These are phyloP conservation scores for Beauveria sp. DNA, from an alignment of 2,329 filamentous ascomycete species.

Conservation along the genomic window DNA sequence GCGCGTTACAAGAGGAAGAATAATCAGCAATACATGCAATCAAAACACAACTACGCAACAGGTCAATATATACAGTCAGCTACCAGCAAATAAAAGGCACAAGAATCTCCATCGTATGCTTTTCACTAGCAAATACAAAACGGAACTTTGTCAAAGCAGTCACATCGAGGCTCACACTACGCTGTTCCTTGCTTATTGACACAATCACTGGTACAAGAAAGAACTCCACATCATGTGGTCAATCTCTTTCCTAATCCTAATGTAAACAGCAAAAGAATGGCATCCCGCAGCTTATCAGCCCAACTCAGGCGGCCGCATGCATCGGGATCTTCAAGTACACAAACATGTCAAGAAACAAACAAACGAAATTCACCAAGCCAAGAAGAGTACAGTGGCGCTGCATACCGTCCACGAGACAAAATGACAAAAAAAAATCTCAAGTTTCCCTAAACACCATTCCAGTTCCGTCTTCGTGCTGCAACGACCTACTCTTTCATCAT, in stretches of 20 bases:
- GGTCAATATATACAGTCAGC: too few species aligned
- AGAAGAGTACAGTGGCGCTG: slow-evolving; percentile 6
- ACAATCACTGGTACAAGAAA: neutral
- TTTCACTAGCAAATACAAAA: too few species aligned
- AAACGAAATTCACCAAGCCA: neutral
- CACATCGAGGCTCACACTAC: neutral
- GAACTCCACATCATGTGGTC: neutral
- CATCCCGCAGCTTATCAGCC: neutral
- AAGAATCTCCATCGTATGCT: too few species aligned
- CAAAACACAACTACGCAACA: too few species aligned
- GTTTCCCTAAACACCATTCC: neutral
- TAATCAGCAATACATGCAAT: too few species aligned
- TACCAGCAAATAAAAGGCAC: too few species aligned
- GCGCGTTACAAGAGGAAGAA: too few species aligned
- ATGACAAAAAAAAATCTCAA: neutral
- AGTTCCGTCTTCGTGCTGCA: neutral
- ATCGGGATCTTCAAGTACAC: neutral
- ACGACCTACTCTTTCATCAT: slow-evolving; percentile 27
- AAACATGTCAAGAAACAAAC: neutral
- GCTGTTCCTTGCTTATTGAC: too few species aligned
- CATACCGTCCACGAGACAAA: neutral
- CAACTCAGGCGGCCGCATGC: neutral
- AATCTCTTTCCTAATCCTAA: slow-evolving; percentile 8
- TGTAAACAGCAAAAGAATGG: slow-evolving; percentile 7
- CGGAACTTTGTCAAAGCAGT: too few species aligned